These are phyloP conservation scores for Teratosphaeria pseudoeucalypti DNA, from an alignment of 2,329 filamentous ascomycete species.

Conservation along the genomic window DNA sequence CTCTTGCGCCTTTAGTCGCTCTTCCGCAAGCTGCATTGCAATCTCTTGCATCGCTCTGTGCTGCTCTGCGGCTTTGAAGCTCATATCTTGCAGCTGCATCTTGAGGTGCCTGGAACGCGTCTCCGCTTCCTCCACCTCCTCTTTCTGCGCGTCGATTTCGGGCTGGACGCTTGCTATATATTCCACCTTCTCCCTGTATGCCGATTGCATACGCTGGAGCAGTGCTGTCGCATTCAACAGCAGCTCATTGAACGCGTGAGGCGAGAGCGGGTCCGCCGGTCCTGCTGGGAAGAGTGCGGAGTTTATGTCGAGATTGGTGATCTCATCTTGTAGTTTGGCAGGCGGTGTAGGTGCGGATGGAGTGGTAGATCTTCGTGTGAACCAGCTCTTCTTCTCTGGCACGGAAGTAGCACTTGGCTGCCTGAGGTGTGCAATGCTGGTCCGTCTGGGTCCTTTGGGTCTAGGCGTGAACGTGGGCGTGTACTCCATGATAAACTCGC, in stretches of 20 bases:
- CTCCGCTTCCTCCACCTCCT: conserved; percentile 51
- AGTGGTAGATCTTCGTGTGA: conserved; percentile 17
- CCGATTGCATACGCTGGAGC: conserved; percentile 44
- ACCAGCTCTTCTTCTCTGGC: conserved; percentile 21
- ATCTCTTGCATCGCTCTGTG: conserved; percentile 46
- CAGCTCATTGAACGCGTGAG: conserved; percentile 47
- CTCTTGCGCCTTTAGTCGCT: conserved; percentile 30
- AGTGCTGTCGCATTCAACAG: conserved; percentile 47
- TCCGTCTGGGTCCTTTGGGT: conserved; percentile 9
- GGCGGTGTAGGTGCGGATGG: conserved; percentile 5
- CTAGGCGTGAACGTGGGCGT: conserved; percentile 23
- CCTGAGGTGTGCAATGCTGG: conserved; percentile 6
- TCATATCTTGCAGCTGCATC: conserved; percentile 51
- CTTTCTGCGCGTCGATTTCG: conserved; percentile 47
- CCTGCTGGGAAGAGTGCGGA: conserved; percentile 45
- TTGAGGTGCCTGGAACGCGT: conserved; percentile 49
- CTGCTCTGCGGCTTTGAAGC: conserved; percentile 44
- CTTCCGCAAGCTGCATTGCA: conserved; percentile 37
- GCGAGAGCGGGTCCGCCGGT: conserved; percentile 37
- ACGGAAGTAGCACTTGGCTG: background rate
- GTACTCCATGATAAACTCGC: conserved; percentile 28
- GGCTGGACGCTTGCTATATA: conserved; percentile 42
- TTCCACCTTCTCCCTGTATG: conserved; percentile 44
- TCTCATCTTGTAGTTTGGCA: conserved; percentile 32
- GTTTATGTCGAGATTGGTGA: conserved; percentile 45